Conservation (phyloP, 331 rosid species). For the Cydonia oblonga region DNA sequence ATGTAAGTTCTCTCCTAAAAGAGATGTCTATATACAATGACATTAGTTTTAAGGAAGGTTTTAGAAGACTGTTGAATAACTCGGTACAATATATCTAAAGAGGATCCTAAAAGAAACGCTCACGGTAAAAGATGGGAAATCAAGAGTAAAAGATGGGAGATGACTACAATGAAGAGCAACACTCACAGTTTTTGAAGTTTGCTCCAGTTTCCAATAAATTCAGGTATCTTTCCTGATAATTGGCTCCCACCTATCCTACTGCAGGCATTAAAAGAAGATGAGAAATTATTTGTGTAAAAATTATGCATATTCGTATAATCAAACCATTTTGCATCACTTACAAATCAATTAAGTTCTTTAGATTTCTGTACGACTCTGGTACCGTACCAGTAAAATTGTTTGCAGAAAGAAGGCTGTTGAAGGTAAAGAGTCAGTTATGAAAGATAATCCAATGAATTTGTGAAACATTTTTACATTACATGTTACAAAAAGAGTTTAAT, state of each 20-base stretch:
- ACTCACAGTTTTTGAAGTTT: conserved; percentile 42
- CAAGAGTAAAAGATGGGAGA: not conserved
- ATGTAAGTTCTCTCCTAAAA: no score
- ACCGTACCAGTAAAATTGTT: conserved; percentile 49
- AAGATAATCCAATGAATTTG: no score
- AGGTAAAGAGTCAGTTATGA: not conserved
- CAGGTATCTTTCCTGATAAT: conserved; percentile 49
- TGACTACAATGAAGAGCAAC: conserved; percentile 1
- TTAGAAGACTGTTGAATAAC: no score
- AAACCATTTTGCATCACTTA: conserved; percentile 24
- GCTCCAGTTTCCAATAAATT: conserved; percentile 65
- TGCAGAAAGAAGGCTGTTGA: conserved; percentile 31
- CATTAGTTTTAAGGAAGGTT: no score
- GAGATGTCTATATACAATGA: no score
- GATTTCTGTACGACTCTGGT: conserved; percentile 38
- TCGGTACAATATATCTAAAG: no score
- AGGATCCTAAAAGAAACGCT: no score
- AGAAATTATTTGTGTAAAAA: not conserved
- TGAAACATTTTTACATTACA: no score
- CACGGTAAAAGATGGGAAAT: no score
- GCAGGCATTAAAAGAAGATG: conserved; percentile 25
- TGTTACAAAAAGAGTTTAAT: no score
- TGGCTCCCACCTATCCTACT: conserved; percentile 71
- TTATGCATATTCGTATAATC: not conserved
- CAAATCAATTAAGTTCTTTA: conserved; percentile 52